Conservation (phyloP, 1,284 basidiomycete species). For the Fomitopsis palustris region DNA sequence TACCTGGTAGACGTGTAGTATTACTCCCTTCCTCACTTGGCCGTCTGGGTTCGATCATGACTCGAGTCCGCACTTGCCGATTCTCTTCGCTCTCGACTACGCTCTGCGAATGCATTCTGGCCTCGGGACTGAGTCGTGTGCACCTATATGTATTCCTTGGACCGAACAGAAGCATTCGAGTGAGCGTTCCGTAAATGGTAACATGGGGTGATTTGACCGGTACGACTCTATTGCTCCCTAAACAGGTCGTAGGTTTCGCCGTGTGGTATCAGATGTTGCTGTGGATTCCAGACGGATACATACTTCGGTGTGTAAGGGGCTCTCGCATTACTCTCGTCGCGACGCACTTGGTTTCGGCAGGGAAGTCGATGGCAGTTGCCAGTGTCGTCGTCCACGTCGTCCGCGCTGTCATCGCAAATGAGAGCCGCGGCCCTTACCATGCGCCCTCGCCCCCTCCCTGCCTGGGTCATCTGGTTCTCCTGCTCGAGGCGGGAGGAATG, state of each 20-base stretch:
- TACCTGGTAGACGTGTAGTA: not conserved
- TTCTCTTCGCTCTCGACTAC: not conserved
- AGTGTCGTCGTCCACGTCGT: too few relatives aligned
- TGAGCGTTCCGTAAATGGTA: slow-evolving; percentile 1
- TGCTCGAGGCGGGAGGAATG: not conserved
- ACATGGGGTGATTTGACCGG: not conserved
- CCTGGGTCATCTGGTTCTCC: too few relatives aligned
- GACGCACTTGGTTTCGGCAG: not conserved
- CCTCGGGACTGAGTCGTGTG: not conserved
- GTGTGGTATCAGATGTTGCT: not conserved
- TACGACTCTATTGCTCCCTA: not conserved
- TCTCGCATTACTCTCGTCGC: not conserved
- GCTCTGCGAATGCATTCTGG: not conserved
- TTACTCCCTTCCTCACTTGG: too few relatives aligned
- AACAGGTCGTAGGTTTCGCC: not conserved
- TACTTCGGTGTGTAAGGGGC: not conserved
- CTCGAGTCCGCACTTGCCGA: too few relatives aligned
- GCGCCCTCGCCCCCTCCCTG: too few relatives aligned
- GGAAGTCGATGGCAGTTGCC: too few relatives aligned
- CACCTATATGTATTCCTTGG: not conserved
- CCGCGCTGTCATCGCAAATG: too few relatives aligned
- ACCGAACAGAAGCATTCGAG: not conserved
- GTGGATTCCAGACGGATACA: not conserved
- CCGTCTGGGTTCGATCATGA: not conserved
- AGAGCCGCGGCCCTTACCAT: too few relatives aligned